A percentile compares a stretch with the other conserved stretches of the same genome.
These are phyloP conservation scores for Mrakia gelida DNA, from an alignment of 768 basidiomycete species.

Conservation along the genomic window DNA sequence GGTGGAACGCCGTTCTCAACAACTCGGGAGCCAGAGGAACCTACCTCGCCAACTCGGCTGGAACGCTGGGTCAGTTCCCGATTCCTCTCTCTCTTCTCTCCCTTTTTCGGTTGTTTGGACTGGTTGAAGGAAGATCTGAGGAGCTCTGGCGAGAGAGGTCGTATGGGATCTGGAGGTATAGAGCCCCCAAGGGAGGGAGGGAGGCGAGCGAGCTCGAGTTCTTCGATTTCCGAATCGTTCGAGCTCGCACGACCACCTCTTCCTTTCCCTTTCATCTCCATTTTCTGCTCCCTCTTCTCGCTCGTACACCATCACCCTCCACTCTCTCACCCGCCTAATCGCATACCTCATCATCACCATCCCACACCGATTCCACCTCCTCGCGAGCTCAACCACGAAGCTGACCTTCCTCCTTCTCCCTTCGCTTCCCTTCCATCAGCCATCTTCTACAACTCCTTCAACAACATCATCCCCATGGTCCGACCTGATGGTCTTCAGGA, in stretches of 20 bases:
- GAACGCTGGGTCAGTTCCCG: constrained; percentile 76
- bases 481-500: constrained; percentile 19
- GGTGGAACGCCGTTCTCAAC: constrained; percentile 96
- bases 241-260: constrained; percentile 5
- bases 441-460: constrained; percentile 20
- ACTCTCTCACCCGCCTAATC: not conserved
- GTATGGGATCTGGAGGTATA: not conserved
- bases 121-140: not conserved
- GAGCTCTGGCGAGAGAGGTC: not conserved
- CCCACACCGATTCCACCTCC: not conserved
- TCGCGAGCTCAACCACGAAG: not conserved
- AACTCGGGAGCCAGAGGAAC: constrained; percentile 94
- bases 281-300: not conserved
- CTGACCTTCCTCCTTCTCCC: not conserved
- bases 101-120: not conserved
- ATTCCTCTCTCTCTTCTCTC: not conserved
- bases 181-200: not conserved
- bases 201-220: not conserved
- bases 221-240: not conserved
- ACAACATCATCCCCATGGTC: constrained; percentile 14
- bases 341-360: not conserved
- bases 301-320: not conserved
- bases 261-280: no score
- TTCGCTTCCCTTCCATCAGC: not conserved
- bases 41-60: constrained; percentile 96